Evolutionary conservation across 441 rosid genomes (phyloP).

Genomic region (Melastoma candidum): DNA sequence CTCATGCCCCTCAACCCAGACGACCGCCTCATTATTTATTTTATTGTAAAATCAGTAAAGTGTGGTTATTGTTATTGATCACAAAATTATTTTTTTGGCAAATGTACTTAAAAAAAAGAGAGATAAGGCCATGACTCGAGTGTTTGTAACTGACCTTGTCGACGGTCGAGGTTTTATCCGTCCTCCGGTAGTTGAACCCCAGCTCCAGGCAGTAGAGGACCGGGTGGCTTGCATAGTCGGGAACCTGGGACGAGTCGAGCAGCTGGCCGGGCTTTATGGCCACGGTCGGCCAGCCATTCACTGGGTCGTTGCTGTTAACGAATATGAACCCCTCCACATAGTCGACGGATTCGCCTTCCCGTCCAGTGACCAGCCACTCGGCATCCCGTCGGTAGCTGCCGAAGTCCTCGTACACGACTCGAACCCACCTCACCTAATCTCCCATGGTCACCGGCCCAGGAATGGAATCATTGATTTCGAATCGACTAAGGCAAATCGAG

Average conservation of each 20-base stretch:
- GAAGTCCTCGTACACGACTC: conserved; percentile 69
- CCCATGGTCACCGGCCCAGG: neutral
- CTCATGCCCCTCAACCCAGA: too few relatives aligned
- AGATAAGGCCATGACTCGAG: neutral
- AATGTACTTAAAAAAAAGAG: neutral
- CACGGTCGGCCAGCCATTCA: conserved; percentile 81
- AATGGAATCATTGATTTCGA: too few relatives aligned
- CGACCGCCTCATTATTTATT: too few relatives aligned
- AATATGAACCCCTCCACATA: conserved; percentile 88
- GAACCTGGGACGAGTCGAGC: conserved; percentile 35
- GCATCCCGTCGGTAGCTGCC: conserved; percentile 56
- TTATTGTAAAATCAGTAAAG: too few relatives aligned
- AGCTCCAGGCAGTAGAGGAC: conserved; percentile 90
- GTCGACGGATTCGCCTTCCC: conserved; percentile 48
- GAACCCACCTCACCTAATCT: conserved; percentile 86
- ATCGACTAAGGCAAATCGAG: too few relatives aligned
- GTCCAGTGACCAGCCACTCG: conserved; percentile 62
- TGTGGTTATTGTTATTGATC: conserved; percentile 1
- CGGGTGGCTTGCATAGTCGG: conserved; percentile 35
- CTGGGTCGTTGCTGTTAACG: conserved; percentile 69
- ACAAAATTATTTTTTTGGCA: neutral
- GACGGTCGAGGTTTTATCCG: conserved; percentile 33
- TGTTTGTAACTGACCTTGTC: conserved; percentile 40
- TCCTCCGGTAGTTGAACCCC: conserved; percentile 44
- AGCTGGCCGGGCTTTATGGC: conserved; percentile 31